These are phyloP conservation scores for Cetradonia linearis DNA, from an alignment of 495 filamentous ascomycete genomes.

Conservation along the genomic window DNA sequence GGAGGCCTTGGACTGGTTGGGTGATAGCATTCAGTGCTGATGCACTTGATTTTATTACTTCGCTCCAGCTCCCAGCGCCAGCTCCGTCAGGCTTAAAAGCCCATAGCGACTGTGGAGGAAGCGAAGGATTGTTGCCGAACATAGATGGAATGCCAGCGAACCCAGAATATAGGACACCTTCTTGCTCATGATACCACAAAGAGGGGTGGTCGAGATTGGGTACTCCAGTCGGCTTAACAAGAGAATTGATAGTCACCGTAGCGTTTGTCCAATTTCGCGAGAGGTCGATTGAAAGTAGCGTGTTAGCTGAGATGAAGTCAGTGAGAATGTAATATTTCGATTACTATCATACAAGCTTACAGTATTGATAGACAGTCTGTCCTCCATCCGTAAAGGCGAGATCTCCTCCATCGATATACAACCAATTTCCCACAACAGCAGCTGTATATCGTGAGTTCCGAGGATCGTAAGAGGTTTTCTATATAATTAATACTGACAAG, in stretches of 20 bases:
- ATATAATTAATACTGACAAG: neutral
- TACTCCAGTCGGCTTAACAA: conserved; percentile 9
- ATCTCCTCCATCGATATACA: conserved; percentile 19
- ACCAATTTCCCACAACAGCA: conserved; percentile 7
- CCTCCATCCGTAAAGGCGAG: conserved; percentile 4
- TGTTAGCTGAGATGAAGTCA: neutral
- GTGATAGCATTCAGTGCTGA: neutral
- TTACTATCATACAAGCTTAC: neutral
- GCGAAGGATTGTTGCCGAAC: neutral
- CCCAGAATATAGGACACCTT: conserved; percentile 12
- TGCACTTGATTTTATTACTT: neutral
- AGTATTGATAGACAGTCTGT: neutral
- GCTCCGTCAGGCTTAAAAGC: conserved; percentile 18
- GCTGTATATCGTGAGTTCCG: conserved; percentile 3
- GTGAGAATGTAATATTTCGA: neutral
- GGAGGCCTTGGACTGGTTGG: neutral
- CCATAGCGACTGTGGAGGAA: conserved; percentile 15
- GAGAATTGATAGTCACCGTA: conserved; percentile 10
- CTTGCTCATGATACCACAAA: conserved; percentile 15
- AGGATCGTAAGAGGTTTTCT: neutral
- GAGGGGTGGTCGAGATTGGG: conserved; percentile 11
- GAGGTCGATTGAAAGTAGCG: conserved; percentile 21
- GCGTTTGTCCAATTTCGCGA: conserved; percentile 19
- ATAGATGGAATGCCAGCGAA: conserved; percentile 9
- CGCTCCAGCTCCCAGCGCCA: conserved; percentile 17